Percentiles rank a stretch among this genome's conserved stretches.
Conservation (phyloP, 331 rosid species). For the Cydonia oblonga region DNA sequence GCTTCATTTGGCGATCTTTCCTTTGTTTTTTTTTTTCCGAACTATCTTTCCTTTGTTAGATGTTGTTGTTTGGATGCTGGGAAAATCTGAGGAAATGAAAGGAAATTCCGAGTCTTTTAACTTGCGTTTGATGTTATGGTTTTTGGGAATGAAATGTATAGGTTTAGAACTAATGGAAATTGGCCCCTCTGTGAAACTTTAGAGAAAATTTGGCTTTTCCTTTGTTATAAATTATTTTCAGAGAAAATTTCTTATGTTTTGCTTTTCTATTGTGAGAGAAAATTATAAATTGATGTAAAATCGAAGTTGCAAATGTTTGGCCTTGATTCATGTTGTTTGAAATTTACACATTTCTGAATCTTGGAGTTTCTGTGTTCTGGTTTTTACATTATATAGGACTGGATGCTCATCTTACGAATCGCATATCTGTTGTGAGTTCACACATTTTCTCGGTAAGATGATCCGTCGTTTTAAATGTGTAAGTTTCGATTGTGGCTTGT, state of each 20-base stretch:
- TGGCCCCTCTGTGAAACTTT: neutral
- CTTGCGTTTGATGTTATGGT: neutral
- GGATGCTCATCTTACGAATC: neutral
- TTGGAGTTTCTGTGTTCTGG: neutral
- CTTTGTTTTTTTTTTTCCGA: no score
- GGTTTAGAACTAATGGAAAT: neutral
- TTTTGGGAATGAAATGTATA: neutral
- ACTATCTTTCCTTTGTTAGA: no score
- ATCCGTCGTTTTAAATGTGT: neutral
- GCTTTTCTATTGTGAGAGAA: neutral
- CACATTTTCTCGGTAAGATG: neutral
- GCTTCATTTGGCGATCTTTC: neutral
- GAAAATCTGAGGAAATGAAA: neutral
- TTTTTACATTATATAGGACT: neutral
- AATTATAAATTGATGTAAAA: neutral
- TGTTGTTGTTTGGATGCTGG: slow-evolving; percentile 10
- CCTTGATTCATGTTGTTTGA: neutral
- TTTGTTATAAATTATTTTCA: neutral
- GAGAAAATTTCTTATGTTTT: neutral
- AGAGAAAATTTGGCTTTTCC: neutral
- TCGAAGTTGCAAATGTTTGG: neutral
- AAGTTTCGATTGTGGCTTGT: neutral
- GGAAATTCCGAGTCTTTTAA: neutral
- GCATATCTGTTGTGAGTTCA: neutral
- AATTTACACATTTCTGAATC: neutral